Percentiles rank a stretch among this genome's conserved stretches.
phyloP scores from a whole-genome alignment of 2,329 filamentous ascomycete genomes.

The Fusarium burgessii region DNA sequence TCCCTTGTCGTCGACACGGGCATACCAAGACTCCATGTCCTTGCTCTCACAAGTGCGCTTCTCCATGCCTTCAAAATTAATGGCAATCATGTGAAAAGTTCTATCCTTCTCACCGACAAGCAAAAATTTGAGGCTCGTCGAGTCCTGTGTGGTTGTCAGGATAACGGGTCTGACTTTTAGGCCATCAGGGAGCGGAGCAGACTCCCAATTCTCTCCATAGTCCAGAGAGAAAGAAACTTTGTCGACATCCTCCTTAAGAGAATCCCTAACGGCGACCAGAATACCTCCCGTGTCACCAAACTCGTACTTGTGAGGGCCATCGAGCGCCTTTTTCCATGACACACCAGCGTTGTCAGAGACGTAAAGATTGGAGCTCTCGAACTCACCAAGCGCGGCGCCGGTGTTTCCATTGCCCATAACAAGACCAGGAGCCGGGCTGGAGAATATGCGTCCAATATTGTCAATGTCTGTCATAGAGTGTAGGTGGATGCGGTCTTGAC shows the following conservation, averaged over 20 bases:
- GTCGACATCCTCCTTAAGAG: constrained; percentile 68
- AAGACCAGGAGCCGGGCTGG: constrained; percentile 91
- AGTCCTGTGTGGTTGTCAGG: constrained; percentile 91
- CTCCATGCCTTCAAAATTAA: constrained; percentile 87
- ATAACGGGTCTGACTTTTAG: constrained; percentile 77
- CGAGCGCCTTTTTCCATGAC: constrained; percentile 80
- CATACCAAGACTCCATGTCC: constrained; percentile 91
- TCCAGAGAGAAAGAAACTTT: constrained; percentile 83
- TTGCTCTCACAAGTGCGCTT: constrained; percentile 80
- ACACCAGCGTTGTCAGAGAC: constrained; percentile 92
- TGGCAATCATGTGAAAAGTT: constrained; percentile 74
- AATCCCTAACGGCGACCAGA: constrained; percentile 84
- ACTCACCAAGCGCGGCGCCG: constrained; percentile 77
- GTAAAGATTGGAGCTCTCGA: constrained; percentile 81
- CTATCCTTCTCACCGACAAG: constrained; percentile 73
- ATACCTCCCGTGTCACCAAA: constrained; percentile 95
- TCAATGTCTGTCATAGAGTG: constrained; percentile 90
- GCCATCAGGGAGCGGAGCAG: constrained; percentile 73
- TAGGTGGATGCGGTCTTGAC: constrained; percentile 79
- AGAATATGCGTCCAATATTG: constrained; percentile 89
- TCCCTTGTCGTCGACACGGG: constrained; percentile 82
- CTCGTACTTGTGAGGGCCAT: constrained; percentile 93
- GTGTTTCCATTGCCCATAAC: constrained; percentile 95
- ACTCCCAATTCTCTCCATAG: constrained; percentile 87
- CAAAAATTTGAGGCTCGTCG: constrained; percentile 91